Base-by-base conservation (phyloP, 2,329 filamentous ascomycete species). In the Colletotrichum spaethianum region DNA sequence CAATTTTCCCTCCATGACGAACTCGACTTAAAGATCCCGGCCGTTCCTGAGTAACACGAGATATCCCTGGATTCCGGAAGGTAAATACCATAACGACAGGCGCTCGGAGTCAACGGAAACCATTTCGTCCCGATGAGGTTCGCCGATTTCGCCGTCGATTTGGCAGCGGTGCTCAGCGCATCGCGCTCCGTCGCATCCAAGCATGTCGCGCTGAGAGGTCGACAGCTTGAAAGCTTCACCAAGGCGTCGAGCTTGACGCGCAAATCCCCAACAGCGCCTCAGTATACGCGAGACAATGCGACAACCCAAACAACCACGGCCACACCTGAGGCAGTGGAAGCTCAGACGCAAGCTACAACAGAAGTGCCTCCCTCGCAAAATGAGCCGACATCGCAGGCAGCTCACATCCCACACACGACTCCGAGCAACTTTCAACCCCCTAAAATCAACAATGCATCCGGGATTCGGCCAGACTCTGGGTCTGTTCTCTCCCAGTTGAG, bases 151-250 rank as follows among this genome's bases (percentile, higher is more conserved):
- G 83, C 86, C 74, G 85, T 95, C 79, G 93, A 95, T 83, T 85
- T 93, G 77, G 90, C 91, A 75, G 89, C 91, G 73, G 86, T 95
- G 75, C 86, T 93, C 80, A 90, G 88, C 84, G 93, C 91, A 79
- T 92, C 93, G 62, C 89, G 91, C 72, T 89, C 89, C 42, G 87
- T 95, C 73, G 92, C 92, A 60, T 82, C 86, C 60, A 91, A 88
- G 80, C 91, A 92, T 80, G 79, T 89, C 60, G 89, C 88, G 70
- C 83, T 92, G 63, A 86, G 90, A 74, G 79, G 84, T 68, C 83
- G 85, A 53, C 89, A 91, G 80, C 79, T 89, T 66, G 86, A 89
- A 72, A 82, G 81, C 53, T 89, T 87, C 77, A 80, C 80, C 75
- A 82, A 81, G 73, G 84, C 84, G 4, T 88, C 86, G 44, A 87